Base-by-base conservation (phyloP, 306 rosid species). In the Datisca glomerata region DNA sequence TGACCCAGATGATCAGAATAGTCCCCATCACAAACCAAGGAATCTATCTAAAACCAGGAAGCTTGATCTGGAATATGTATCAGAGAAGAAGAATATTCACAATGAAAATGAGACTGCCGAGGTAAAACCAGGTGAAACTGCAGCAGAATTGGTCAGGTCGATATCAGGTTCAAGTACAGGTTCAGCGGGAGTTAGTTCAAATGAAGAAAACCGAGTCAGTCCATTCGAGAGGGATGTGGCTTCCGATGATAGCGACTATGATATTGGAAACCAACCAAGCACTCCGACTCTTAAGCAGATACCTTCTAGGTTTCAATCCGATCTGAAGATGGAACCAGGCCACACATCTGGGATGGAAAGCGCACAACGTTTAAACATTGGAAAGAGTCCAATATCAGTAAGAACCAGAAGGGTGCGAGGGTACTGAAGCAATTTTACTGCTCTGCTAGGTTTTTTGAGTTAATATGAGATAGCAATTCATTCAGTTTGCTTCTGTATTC, bases 311-410 rank as follows among this genome's bases (percentile, higher is more conserved):
- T 43, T 49, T 59, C 69, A 40, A 41, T 41, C 64, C 43, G 73
- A 57, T 21, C 47, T 27, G 37, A 56, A 48, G 63, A 56, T 37
- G 21, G 58, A 53, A 19, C 61, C 76, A 14, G 64, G n/a, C n/a
- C n/a, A n/a, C n/a, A n/a, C n/a, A n/a, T 58, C 76, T 8, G 64
- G 52, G 56, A 61, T 46, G 57, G 69, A 57, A 17, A 56, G 51
- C 25, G 31, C 49, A 8, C 58, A 51, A 31, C 38, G 53, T 16
- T 7, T 68, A 49, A 74, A 67, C 64, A 19, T 74, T 19, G 60
- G 63, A 45, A 76, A 63, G 57, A 61, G 43, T 53, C 82, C 82
- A 24, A 53, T 69, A 36, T 80, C 94, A n/a, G 73, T 52, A 61
- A 70, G 76, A 53, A 67, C 59, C 15, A 59, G 56, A 64, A 51